Evolutionary conservation across 306 rosid genomes (phyloP).

Genomic region (Dalbergia cochinchinensis): DNA sequence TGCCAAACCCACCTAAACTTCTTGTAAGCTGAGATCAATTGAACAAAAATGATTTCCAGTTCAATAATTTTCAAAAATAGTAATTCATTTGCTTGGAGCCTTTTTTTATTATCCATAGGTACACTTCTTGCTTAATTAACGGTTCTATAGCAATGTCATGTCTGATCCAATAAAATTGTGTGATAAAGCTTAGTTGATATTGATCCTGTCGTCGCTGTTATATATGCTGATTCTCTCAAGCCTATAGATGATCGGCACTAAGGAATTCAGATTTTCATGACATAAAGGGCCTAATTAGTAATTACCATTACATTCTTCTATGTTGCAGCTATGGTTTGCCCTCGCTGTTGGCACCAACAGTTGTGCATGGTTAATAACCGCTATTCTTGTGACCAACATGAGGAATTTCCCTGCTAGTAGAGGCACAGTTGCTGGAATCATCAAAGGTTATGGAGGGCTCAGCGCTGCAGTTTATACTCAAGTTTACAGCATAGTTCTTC

Average conservation of each 20-base stretch:
- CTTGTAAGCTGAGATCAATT: too few species aligned
- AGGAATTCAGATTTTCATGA: not conserved
- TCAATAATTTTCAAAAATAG: slow-evolving; percentile 5
- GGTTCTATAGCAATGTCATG: too few species aligned
- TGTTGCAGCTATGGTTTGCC: slow-evolving; percentile 74
- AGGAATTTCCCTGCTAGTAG: slow-evolving; percentile 79
- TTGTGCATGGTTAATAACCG: slow-evolving; percentile 79
- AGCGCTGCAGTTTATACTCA: slow-evolving; percentile 81
- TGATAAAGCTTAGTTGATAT: too few species aligned
- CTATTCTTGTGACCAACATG: slow-evolving; percentile 84
- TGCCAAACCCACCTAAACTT: too few species aligned
- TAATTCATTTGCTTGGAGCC: not conserved
- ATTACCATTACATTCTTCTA: not conserved
- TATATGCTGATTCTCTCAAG: not conserved
- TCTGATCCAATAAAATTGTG: too few species aligned
- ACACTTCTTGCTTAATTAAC: too few species aligned
- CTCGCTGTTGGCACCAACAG: slow-evolving; percentile 75
- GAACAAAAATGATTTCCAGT: too few species aligned
- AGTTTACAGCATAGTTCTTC: slow-evolving; percentile 63
- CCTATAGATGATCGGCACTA: not conserved
- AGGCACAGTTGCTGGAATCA: slow-evolving; percentile 81
- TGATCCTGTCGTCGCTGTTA: too few species aligned
- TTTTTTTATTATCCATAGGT: too few species aligned
- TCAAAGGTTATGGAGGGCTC: slow-evolving; percentile 82
- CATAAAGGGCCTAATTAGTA: not conserved